Evolutionary conservation across 306 rosid species (phyloP).

Genomic region (Gastrolobium bilobum): DNA sequence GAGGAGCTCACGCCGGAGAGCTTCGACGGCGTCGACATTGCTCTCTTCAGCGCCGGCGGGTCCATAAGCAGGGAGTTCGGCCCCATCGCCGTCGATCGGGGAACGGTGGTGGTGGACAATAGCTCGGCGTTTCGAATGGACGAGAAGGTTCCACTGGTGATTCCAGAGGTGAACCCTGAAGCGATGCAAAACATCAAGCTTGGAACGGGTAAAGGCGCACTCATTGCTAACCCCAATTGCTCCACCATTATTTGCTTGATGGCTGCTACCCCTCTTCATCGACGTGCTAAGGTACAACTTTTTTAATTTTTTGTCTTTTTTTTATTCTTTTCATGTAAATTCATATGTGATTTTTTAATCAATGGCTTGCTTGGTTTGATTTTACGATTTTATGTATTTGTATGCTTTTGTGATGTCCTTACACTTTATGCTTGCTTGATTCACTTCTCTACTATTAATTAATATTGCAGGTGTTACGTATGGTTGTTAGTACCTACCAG

Average conservation of each 20-base stretch:
- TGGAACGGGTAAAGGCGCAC: constrained; percentile 84
- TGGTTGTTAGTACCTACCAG: constrained; percentile 98
- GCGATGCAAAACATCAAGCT: constrained; percentile 76
- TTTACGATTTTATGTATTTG: background rate
- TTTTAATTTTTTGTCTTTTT: background rate
- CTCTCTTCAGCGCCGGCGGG: constrained; percentile 97
- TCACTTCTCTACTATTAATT: constrained; percentile 12
- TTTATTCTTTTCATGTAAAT: background rate
- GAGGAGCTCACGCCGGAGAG: constrained; percentile 91
- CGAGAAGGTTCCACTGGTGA: constrained; percentile 81
- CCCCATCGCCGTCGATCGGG: constrained; percentile 83
- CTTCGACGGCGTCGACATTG: constrained; percentile 88
- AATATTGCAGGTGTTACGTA: constrained; percentile 79
- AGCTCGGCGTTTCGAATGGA: constrained; percentile 98
- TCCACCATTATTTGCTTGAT: constrained; percentile 93
- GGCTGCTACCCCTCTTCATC: constrained; percentile 99
- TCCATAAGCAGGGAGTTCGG: constrained; percentile 89
- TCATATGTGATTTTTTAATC: background rate
- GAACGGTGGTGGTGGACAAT: constrained; percentile 87
- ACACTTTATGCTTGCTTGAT: constrained; percentile 2
- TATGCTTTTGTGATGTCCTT: constrained; percentile 4
- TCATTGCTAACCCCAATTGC: constrained; percentile 97
- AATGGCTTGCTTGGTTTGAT: background rate
- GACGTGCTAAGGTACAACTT: constrained; percentile 73
- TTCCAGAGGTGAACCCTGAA: constrained; percentile 99